Evolutionary conservation across 1,284 basidiomycete species (phyloP), one percentile per base, ranked within the genome.

Genomic region (Moesziomyces antarcticus): DNA sequence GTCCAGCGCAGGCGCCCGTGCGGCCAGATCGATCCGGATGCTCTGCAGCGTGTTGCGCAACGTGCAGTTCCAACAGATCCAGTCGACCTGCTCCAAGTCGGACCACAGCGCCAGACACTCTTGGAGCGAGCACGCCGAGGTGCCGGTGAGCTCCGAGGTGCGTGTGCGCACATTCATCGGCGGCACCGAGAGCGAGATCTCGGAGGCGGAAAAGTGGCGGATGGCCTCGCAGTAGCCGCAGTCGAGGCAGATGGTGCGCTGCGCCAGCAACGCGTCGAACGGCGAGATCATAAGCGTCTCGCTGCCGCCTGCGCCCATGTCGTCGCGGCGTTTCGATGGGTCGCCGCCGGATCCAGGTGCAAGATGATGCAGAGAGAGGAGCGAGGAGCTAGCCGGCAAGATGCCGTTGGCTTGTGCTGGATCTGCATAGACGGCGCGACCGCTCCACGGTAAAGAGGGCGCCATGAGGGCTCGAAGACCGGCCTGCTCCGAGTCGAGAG

Each of bases 181-280:
- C 10, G 80, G 77, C 5, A 82, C 80, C 3, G 66, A 69, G 1
- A 84, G 58, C 13, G 72, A 79, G 44, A 84, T 59, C 35, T 83
- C 81, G 5, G 77, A 77, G 5, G 71, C 52, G 20, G 73, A 54
- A 56, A 74, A 75, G 50, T 79, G 75, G 5, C 82, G 75, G 22
- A 84, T 75, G 1, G 79, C 81, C 50, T 83, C 81, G 45, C 70
- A 76, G 56, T 84, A 84, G 25, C 80, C 81, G 56, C 82, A 84
- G 44, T 69, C 64, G 18, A 74, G 59, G 48, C 82, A 84, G 25
- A 73, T 70, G 10, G 81, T 84, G 13, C 81, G 67, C 52, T 84
- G 80, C 16, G 72, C 72, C 24, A 74, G 46, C 48, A 74, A 50
- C 2, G 67, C 67, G n/a, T 71, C 63, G 42, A 79, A 77, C 9